phyloP scores from a whole-genome alignment of 164 flowering plant genomes.

The Stephania yunnanensis region DNA sequence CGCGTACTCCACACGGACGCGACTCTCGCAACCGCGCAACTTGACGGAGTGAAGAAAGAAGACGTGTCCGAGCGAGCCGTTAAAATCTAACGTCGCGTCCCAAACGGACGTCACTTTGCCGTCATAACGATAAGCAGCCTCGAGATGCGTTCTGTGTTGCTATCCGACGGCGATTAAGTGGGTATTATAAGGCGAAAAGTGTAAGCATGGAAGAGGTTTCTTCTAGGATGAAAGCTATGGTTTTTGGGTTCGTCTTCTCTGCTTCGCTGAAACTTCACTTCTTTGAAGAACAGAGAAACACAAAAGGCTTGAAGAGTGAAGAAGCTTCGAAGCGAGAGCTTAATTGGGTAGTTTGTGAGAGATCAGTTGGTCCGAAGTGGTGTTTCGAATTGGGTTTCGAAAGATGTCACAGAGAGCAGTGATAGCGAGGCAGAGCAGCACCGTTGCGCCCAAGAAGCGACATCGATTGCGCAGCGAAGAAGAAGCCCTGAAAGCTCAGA shows the following conservation, averaged over 20 bases:
- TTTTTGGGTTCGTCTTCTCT: background rate
- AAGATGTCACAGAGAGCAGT: slow-evolving; percentile 25
- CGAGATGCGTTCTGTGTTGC: background rate
- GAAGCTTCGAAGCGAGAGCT: background rate
- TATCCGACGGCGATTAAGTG: background rate
- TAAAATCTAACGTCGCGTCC: background rate
- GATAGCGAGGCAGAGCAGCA: slow-evolving; percentile 9
- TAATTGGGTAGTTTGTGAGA: too few species aligned
- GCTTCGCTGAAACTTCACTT: background rate
- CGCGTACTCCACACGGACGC: slow-evolving; percentile 1
- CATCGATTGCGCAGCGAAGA: background rate
- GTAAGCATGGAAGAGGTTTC: too few species aligned
- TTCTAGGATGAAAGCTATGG: too few species aligned
- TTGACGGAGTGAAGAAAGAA: background rate
- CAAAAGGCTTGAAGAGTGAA: background rate
- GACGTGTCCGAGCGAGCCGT: background rate
- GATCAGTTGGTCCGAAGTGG: too few species aligned
- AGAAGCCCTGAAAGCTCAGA: slow-evolving; percentile 6
- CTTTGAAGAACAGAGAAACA: background rate
- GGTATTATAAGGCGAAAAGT: background rate
- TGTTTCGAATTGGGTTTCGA: background rate
- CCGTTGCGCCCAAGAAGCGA: slow-evolving; percentile 21
- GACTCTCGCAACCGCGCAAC: slow-evolving; percentile 1
- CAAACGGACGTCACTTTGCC: background rate
- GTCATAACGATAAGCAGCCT: background rate